Base-by-base conservation (phyloP, 805 yeast genomes). In the Blastobotrys muscicola region DNA sequence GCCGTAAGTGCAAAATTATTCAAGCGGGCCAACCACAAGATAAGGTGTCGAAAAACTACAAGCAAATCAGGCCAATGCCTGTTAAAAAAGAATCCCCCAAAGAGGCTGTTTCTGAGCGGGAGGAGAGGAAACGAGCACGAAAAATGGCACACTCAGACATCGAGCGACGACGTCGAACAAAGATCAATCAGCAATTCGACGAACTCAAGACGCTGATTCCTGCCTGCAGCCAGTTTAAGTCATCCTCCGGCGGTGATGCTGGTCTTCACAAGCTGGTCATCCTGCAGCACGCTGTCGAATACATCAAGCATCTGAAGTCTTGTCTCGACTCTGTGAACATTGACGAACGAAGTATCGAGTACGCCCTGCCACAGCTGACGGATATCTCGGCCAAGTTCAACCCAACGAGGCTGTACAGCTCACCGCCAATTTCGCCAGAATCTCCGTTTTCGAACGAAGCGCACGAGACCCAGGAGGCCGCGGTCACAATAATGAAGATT, bases 221-320 rank as follows among this genome's bases (percentile, higher is more conserved):
- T 1, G 87, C 90, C 9, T 84, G 94, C 58, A 67, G 87, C 40
- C 67, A 71, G 29, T 69, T 73, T 15, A 48, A 50, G 11, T 50
- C 59, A 20, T 53, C 62, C 13, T 48, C 57, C 35, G 65, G 65
- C 14, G 65, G 65, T 13, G 68, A 65, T 43, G 80, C 76, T 47
- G 82, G 82, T 13, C 80, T 85, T 78, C 85, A 84, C 64, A 85
- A 85, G 62, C 70, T 85, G 48, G 84, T 87, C 3, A 82, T 85
- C 26, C 64, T 85, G 35, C 87, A 84, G 59, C 79, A 85, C n/a
- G 77, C 90, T 0, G 94, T 85, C 16, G 89, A 82, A 55, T 84
- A 85, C 56, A 79, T 85, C 49, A 69, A 76, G 48, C 81, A 82
- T 55, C 67, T 84, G 39, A 87, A 83, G 58, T 32, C 38, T 9